These are phyloP conservation scores for Wickerhamomyces rabaulensis DNA, from an alignment of 805 yeast genomes.

Conservation along the genomic window DNA sequence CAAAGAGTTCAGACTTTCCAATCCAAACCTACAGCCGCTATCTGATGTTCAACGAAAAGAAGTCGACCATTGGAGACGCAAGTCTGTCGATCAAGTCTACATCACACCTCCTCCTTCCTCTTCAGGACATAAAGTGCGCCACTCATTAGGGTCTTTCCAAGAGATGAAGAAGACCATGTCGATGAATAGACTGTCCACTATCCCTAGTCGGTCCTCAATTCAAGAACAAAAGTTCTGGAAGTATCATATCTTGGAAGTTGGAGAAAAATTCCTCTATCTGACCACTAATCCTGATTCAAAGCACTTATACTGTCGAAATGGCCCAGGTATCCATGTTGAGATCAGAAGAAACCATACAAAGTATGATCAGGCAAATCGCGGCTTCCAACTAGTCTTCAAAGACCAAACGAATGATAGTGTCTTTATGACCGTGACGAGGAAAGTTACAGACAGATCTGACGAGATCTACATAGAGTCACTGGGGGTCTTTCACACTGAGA, in stretches of 20 bases:
- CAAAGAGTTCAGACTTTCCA: slow-evolving; percentile 10
- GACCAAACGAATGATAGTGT: slow-evolving; percentile 9
- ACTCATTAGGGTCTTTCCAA: slow-evolving; percentile 10
- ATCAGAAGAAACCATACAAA: slow-evolving; percentile 18
- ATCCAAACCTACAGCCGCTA: slow-evolving; percentile 23
- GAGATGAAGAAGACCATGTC: slow-evolving; percentile 5
- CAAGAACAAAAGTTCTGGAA: slow-evolving; percentile 30
- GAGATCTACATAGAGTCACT: slow-evolving; percentile 11
- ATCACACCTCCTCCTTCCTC: neutral
- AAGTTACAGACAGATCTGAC: slow-evolving; percentile 4
- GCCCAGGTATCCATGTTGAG: slow-evolving; percentile 57
- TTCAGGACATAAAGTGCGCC: neutral
- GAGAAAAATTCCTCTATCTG: slow-evolving; percentile 46
- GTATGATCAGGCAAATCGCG: slow-evolving; percentile 9
- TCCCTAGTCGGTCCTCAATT: neutral
- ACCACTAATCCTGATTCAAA: slow-evolving; percentile 63
- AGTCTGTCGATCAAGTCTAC: slow-evolving; percentile 1
- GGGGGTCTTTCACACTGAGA: slow-evolving; percentile 5
- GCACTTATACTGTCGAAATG: slow-evolving; percentile 54
- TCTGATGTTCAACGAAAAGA: slow-evolving; percentile 6
- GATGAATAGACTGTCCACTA: neutral
- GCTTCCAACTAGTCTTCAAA: slow-evolving; percentile 27
- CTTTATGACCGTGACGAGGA: slow-evolving; percentile 14
- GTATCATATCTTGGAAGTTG: slow-evolving; percentile 54
- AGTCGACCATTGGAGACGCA: neutral